Evolutionary conservation across 2,329 filamentous ascomycete species (phyloP), one percentile per base, ranked within the genome.

Genomic region (Alternaria incomplexa): DNA sequence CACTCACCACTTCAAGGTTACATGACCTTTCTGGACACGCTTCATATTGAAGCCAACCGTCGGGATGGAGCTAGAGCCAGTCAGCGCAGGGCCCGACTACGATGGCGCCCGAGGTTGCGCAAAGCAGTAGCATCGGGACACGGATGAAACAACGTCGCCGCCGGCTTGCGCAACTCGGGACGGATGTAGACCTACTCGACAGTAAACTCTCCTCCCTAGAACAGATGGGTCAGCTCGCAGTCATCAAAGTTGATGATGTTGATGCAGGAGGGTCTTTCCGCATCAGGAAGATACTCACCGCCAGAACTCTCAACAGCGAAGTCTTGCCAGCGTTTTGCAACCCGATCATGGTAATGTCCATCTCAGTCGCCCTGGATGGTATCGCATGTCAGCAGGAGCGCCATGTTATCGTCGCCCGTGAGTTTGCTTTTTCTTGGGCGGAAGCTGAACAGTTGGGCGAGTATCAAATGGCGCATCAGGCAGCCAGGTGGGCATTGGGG

Each of bases 11-110:
- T 98, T 98, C 76, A 99, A 86, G 73, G 96, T 97, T 80, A 99
- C 96, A 88, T 98, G 95, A 73, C 96, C 96, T 78, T 96, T 95
- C 83, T 97, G 94, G 74, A 99, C 93, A 72, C 92, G 91, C 86
- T 98, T 98, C 90, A 97, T 97, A 82, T 98, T 99, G 86, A 98
- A 98, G 70, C 96, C 96, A 75, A 99, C 95, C 15, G 96, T 99
- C 65, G 96, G 96, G 80, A 98, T 97, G 71, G 95, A 97, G 85
- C 95, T 98, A 84, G 77, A 82, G 71, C 75, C 78, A 71, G 70
- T 83, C 73, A 83, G 80, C 71, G 70, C 72, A 73, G 69, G 74
- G 72, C 73, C 68, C 64, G 36, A 43, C 62, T 55, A 68, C 61
- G 64, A 69, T 59, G 71, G 68, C 65, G 65, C 65, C 66, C 66